Evolutionary conservation across 257 asterid species (phyloP).

Genomic region (Capsicum rhomboideum): DNA sequence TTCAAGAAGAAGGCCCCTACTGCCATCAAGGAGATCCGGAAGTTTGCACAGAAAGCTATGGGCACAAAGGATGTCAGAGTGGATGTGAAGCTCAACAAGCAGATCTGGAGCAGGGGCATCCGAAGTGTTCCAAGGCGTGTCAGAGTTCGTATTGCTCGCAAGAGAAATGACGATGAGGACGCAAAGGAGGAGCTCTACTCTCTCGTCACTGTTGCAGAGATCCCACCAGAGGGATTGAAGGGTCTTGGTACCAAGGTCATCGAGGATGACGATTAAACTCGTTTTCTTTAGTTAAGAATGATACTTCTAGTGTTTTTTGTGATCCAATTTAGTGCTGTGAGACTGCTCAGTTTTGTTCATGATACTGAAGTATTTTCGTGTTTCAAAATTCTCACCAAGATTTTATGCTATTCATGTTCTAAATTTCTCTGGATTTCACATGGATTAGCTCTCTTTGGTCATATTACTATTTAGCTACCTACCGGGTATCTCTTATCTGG

Average conservation of each 20-base stretch:
- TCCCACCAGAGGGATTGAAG: slow-evolving; percentile 44
- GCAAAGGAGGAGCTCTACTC: slow-evolving; percentile 60
- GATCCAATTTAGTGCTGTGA: background rate
- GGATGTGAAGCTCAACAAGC: slow-evolving; percentile 54
- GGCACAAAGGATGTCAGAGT: slow-evolving; percentile 50
- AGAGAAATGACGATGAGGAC: slow-evolving; percentile 60
- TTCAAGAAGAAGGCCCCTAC: slow-evolving; percentile 61
- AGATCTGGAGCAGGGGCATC: slow-evolving; percentile 57
- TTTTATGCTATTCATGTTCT: background rate
- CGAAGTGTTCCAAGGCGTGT: slow-evolving; percentile 52
- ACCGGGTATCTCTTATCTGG: no score
- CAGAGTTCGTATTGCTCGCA: slow-evolving; percentile 52
- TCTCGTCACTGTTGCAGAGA: slow-evolving; percentile 45
- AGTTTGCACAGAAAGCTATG: slow-evolving; percentile 46
- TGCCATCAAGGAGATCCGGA: slow-evolving; percentile 54
- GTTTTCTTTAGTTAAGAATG: background rate
- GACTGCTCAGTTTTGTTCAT: background rate
- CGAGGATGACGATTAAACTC: slow-evolving; percentile 36
- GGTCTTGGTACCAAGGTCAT: slow-evolving; percentile 46
- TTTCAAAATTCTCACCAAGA: background rate
- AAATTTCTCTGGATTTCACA: background rate
- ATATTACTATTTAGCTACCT: no score
- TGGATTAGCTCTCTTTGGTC: background rate
- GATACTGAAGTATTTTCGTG: background rate
- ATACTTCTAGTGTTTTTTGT: background rate